Conservation (phyloP, 73 alveolate species). For the Paramecium primaurelia region DNA sequence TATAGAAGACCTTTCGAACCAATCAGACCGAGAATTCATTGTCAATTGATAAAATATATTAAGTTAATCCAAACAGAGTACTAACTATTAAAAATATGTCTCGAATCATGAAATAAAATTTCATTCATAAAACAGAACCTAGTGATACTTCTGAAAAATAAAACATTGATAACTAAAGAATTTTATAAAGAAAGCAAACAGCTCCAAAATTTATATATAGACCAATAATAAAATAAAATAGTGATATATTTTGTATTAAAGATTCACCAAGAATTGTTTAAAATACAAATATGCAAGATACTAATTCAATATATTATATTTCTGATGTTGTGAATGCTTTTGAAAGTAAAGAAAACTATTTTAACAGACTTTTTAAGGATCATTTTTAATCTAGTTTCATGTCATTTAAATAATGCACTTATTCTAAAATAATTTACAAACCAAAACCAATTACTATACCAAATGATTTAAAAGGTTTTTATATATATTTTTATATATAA, state of each 20-base stretch:
- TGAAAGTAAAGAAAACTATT: conserved; percentile 15
- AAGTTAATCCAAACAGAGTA: not conserved
- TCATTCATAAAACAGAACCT: not conserved
- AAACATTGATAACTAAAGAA: not conserved
- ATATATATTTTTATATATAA: not conserved
- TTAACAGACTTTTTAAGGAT: conserved; percentile 27
- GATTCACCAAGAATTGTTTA: not conserved
- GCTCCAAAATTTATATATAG: not conserved
- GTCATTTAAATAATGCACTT: not conserved
- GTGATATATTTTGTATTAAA: not conserved
- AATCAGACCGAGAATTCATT: not conserved
- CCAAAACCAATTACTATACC: conserved; percentile 30
- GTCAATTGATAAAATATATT: not conserved
- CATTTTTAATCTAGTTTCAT: conserved; percentile 8
- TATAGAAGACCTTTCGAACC: not conserved
- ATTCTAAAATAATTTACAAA: not conserved
- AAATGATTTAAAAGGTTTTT: not conserved
- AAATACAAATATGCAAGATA: not conserved
- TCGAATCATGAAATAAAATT: not conserved
- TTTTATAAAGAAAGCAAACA: not conserved
- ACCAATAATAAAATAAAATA: not conserved
- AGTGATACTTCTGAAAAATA: not conserved
- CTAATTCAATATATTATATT: not conserved
- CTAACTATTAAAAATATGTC: not conserved
- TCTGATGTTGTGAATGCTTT: not conserved